A percentile compares a stretch with the other conserved stretches of the same genome.
Conservation (phyloP, 176 grass and related monocot species). For the Oryza nivara region DNA sequence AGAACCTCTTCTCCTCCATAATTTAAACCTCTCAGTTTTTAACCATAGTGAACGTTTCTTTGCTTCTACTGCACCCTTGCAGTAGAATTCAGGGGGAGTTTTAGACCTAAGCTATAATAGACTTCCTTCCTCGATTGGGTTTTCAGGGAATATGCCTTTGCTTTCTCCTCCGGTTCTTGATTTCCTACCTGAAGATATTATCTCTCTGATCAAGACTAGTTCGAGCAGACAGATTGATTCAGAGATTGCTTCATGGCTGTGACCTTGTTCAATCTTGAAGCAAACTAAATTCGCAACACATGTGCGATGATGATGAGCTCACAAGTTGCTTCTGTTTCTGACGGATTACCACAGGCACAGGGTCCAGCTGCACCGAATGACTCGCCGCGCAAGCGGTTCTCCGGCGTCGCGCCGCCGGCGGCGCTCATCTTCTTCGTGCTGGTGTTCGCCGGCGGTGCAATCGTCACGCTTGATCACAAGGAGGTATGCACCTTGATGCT, state of each 20-base stretch:
- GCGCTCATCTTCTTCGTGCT: slow-evolving; percentile 49
- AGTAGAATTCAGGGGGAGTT: slow-evolving; percentile 38
- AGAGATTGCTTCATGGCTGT: slow-evolving; percentile 1
- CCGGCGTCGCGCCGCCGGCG: slow-evolving; percentile 41
- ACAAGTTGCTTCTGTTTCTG: slow-evolving; percentile 9
- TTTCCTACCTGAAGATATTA: slow-evolving; percentile 40
- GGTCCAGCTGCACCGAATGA: slow-evolving; percentile 37
- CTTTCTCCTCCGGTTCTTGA: slow-evolving; percentile 11
- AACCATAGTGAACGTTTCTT: slow-evolving; percentile 36
- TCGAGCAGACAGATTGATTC: not conserved
- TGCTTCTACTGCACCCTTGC: slow-evolving; percentile 52
- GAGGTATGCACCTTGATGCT: slow-evolving; percentile 42
- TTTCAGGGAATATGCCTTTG: slow-evolving; percentile 42
- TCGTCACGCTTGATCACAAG: slow-evolving; percentile 52
- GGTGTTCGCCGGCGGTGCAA: slow-evolving; percentile 46
- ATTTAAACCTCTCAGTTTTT: not conserved
- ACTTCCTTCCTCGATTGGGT: slow-evolving; percentile 43
- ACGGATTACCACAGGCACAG: slow-evolving; percentile 49
- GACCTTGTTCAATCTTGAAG: not conserved
- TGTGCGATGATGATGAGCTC: slow-evolving; percentile 34
- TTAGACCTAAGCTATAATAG: slow-evolving; percentile 26
- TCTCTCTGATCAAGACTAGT: slow-evolving; percentile 26
- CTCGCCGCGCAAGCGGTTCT: slow-evolving; percentile 48
- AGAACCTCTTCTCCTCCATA: no score
- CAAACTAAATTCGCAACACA: not conserved